Conservation (phyloP, 106 monocot genomes). For the Vanilla planifolia region DNA sequence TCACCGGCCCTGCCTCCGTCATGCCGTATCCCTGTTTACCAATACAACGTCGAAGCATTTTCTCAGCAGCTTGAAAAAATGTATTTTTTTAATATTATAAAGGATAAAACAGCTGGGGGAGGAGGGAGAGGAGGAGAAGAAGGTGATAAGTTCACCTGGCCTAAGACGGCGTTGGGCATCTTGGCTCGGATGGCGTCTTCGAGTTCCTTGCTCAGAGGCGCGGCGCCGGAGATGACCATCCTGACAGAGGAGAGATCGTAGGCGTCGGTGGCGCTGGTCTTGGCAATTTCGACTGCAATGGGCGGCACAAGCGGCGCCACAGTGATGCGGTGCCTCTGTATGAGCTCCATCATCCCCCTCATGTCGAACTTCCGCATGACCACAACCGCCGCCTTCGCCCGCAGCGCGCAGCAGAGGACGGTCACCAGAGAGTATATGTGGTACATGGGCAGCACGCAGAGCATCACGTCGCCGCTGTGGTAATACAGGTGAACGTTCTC, state of each 20-base stretch:
- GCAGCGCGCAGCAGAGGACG: constrained; percentile 57
- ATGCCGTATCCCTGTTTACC: constrained; percentile 30
- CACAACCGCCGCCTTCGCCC: constrained; percentile 35
- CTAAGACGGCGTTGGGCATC: constrained; percentile 53
- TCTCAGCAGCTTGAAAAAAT: too few relatives aligned
- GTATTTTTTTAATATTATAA: too few relatives aligned
- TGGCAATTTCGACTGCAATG: constrained; percentile 45
- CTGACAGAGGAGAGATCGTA: constrained; percentile 61
- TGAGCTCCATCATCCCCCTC: constrained; percentile 47
- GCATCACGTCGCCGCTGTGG: constrained; percentile 48
- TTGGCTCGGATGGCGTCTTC: constrained; percentile 37
- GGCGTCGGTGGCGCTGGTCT: constrained; percentile 21
- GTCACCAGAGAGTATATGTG: constrained; percentile 73
- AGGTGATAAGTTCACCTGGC: constrained; percentile 32
- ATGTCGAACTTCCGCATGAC: constrained; percentile 63
- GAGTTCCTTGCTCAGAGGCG: constrained; percentile 76
- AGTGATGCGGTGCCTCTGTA: constrained; percentile 45
- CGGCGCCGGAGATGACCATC: constrained; percentile 63
- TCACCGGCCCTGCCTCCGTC: constrained; percentile 65
- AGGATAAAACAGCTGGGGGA: too few relatives aligned
- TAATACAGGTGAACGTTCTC: constrained; percentile 57
- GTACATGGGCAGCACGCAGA: constrained; percentile 67
- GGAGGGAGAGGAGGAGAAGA: too few relatives aligned
- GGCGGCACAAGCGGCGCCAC: constrained; percentile 71
- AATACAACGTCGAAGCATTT: too few relatives aligned